Conservation (phyloP, 129 eudicot species). For the Daucus carota region DH1_v3.0 NC_030384.2:27145001-27145500, state of each 20-base stretch:
- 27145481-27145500: no score
- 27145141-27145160: constrained; percentile 10
- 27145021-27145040: constrained; percentile 24
- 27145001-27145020: constrained; percentile 13
- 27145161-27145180: constrained; percentile 18
- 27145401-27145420: no score
- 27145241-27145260: constrained; percentile 22
- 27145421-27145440: no score
- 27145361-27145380: no score
- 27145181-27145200: constrained; percentile 16
- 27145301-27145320: constrained; percentile 11
- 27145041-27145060: constrained; percentile 19
- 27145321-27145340: background rate
- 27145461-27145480: no score
- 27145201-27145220: constrained; percentile 23
- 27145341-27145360: background rate
- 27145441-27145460: no score
- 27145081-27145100: constrained; percentile 8
- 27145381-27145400: no score
- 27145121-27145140: constrained; percentile 5
- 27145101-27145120: background rate
- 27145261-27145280: constrained; percentile 25
- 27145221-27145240: constrained; percentile 20
- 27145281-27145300: constrained; percentile 13
- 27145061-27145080: constrained; percentile 10